Conservation (phyloP, 2,329 filamentous ascomycete species). For the Coniochaeta sp. region DNA sequence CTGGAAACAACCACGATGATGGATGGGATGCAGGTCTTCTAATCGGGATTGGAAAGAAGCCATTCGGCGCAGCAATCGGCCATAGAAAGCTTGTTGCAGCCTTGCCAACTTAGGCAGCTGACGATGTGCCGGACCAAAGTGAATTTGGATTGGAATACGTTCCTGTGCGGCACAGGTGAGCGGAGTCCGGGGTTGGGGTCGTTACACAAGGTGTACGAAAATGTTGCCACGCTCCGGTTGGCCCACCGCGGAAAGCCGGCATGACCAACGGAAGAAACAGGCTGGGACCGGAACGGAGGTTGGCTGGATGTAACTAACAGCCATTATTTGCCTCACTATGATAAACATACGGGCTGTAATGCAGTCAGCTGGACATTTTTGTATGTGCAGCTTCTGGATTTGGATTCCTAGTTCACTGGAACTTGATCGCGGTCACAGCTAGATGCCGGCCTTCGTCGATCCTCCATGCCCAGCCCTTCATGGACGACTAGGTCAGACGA, state of each 20-base stretch:
- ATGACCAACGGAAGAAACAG: neutral
- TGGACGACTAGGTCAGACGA: neutral
- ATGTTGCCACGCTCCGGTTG: neutral
- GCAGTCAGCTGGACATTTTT: neutral
- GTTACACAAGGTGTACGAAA: neutral
- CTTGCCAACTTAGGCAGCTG: neutral
- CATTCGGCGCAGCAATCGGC: neutral
- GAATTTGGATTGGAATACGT: neutral
- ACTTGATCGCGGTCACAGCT: neutral
- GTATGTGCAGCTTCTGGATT: neutral
- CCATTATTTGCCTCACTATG: neutral
- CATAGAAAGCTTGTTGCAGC: neutral
- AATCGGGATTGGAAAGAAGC: neutral
- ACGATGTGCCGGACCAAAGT: neutral
- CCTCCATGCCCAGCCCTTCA: neutral
- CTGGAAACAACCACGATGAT: neutral
- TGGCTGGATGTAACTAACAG: neutral
- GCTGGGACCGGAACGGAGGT: neutral
- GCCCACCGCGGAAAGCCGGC: neutral
- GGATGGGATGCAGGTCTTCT: neutral
- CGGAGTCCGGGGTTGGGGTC: neutral
- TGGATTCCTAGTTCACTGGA: neutral
- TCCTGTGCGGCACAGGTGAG: neutral
- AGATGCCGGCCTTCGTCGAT: neutral
- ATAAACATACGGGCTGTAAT: neutral